Evolutionary conservation across 2,329 filamentous ascomycete genomes (phyloP), one percentile per base, ranked within the genome.

Genomic region (Fusarium liriodendri): DNA sequence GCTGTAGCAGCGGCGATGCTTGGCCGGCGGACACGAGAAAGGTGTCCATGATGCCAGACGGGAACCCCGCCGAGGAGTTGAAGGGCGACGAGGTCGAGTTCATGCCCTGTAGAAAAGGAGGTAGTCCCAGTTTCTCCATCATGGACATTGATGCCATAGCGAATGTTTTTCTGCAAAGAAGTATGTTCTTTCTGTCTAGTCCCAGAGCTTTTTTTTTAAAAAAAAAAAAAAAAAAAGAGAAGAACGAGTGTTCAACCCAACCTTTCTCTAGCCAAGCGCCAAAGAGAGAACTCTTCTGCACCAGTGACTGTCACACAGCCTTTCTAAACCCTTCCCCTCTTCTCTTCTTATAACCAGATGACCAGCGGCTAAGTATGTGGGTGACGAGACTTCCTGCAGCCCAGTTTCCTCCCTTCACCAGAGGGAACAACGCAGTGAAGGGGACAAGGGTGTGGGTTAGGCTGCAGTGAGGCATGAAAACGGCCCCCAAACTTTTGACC

Each of bases 11-110:
- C 2, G 84, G 85, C 59, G 85, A 85, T 38, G 82, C 81, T 38
- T 82, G 77, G 11, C 86, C 86, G 5, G 87, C 80, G 1, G 87
- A 83, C 6, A 83, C 80, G 16, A 88, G 81, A 52, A 89, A 78
- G n/a, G 78, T 83, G 69, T 88, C 85, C 73, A 86, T 74, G 29
- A 86, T 77, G 64, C 79, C 79, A 4, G 75, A 63, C 6, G 80
- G 77, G 18, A 82, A 79, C 1, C 68, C 37, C 10, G 58, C 47
- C 1, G 78, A 74, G 13, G 62, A 67, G 65, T 80, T 78, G 22
- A 63, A 63, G n/a, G 70, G 64, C 22, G 67, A 47, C 2, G 74
- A 50, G 58, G 78, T 79, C 32, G 59, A 60, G 32, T 64, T 72
- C n/a, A 73, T 66, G 27, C 64, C 67, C 32, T 77, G 72, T 9